phyloP scores from a whole-genome alignment of 768 basidiomycete genomes.

The Lentinus tigrinus region DNA sequence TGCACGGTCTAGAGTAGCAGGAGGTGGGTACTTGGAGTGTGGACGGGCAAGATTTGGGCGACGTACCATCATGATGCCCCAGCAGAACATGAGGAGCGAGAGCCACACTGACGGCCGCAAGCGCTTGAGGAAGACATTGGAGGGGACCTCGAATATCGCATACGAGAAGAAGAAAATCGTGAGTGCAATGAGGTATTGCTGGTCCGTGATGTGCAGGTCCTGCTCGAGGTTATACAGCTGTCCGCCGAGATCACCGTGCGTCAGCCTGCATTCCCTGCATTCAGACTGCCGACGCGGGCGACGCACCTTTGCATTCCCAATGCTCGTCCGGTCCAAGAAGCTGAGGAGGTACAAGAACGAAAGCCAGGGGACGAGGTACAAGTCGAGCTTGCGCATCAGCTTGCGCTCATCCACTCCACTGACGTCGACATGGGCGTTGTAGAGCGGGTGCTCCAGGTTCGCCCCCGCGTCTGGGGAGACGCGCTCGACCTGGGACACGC shows the following conservation, averaged over 20 bases:
- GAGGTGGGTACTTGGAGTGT: not conserved
- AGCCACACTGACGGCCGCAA: conserved; percentile 78
- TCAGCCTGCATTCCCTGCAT: not conserved
- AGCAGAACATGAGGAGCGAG: conserved; percentile 67
- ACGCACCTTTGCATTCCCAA: conserved; percentile 47
- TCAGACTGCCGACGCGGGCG: not conserved
- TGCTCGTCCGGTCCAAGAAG: conserved; percentile 61
- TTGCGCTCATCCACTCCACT: conserved; percentile 67
- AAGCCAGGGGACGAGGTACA: conserved; percentile 66
- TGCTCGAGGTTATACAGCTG: conserved; percentile 64
- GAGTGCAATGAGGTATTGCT: conserved; percentile 62
- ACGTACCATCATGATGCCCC: conserved; percentile 75
- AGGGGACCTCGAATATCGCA: conserved; percentile 74
- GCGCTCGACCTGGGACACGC: conserved; percentile 22
- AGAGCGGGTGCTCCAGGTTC: conserved; percentile 23
- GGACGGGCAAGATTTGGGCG: not conserved
- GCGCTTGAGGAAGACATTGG: conserved; percentile 70
- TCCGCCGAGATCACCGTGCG: not conserved
- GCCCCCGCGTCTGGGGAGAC: conserved; percentile 15
- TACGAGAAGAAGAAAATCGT: conserved; percentile 61
- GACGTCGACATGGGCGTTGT: conserved; percentile 51
- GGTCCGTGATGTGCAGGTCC: conserved; percentile 60
- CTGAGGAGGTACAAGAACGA: conserved; percentile 75
- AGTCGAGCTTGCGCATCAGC: conserved; percentile 68
- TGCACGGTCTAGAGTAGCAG: conserved; percentile 55